Base-by-base conservation (phyloP, 495 filamentous ascomycete species). In the Trichoderma asperelloides region DNA sequence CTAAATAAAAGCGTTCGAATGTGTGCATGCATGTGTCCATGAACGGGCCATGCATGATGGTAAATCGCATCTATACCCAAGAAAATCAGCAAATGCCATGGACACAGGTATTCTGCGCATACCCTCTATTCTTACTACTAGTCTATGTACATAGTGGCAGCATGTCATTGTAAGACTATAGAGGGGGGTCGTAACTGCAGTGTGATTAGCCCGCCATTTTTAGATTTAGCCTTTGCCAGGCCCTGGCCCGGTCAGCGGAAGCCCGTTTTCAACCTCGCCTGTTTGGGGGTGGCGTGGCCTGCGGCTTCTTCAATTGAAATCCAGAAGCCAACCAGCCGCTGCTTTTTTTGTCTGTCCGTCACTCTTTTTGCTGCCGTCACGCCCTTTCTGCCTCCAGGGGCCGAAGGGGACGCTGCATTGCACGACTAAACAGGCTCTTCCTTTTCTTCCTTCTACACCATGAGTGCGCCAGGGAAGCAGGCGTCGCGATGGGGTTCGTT, bases 401-500 rank as follows among this genome's bases (percentile, higher is more conserved):
- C 55, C 25, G 55, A 37, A 60, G 55, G 55, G 55, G 55, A 60
- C 49, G 49, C 49, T 21, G 49, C n/a, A 21, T 45, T 9, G 49
- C 49, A 21, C 3, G 7, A 7, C 1, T 11, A 0, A 1, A 55
- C 7, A 55, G 1, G 21, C 2, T 1, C 49, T 25, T 47, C 11
- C 11, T n/a, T 13, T 47, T n/a, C 11, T 47, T n/a, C 43, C 16
- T 47, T 68, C 69, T 62, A 64, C 71, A 68, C 68, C 55, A 81
- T 81, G 78, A 71, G 73, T 62, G 74, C 73, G 66, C 72, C 78
- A 16, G 68, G 72, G 15, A 63, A 63, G 62, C 18, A 82, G 70
- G 71, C 75, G 45, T 76, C 84, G 66, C 78, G 88, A 86, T 91
- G 89, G 89, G 91, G 93, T 27, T 90, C 88, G 37, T 91, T 98